phyloP scores from a whole-genome alignment of 2,329 filamentous ascomycete species.

The Akanthomyces lecanii region DNA sequence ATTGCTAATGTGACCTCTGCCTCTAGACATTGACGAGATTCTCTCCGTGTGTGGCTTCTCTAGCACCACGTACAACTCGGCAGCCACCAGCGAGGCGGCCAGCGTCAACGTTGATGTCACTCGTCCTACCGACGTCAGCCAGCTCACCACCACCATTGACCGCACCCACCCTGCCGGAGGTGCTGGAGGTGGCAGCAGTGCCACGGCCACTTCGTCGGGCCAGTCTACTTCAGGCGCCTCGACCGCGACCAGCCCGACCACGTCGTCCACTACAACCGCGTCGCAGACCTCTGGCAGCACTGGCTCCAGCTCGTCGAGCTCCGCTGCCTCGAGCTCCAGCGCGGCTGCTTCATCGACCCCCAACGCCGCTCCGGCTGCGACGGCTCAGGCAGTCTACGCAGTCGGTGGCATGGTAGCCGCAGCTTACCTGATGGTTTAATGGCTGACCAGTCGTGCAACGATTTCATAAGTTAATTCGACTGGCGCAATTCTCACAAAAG shows the following conservation, averaged over 20 bases:
- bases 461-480: no score
- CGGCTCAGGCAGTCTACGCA: not conserved
- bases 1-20: not conserved
- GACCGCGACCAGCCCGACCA: not conserved
- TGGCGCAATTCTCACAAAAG: no score
- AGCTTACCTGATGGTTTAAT: conserved; percentile 6
- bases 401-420: conserved; percentile 14
- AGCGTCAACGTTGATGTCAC: conserved; percentile 30
- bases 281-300: not conserved
- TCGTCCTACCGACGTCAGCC: conserved; percentile 28
- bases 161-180: not conserved
- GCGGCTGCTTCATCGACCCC: not conserved
- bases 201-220: not conserved
- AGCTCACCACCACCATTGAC: conserved; percentile 34
- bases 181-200: not conserved
- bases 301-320: not conserved
- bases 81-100: conserved; percentile 25
- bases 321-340: not conserved
- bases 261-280: not conserved
- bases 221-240: not conserved
- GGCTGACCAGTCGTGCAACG: no score
- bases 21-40: conserved; percentile 10
- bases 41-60: conserved; percentile 11
- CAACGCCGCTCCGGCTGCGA: not conserved
- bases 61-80: conserved; percentile 12